Conservation (phyloP, 1,284 basidiomycete genomes). For the Violaceomyces palustris region DNA sequence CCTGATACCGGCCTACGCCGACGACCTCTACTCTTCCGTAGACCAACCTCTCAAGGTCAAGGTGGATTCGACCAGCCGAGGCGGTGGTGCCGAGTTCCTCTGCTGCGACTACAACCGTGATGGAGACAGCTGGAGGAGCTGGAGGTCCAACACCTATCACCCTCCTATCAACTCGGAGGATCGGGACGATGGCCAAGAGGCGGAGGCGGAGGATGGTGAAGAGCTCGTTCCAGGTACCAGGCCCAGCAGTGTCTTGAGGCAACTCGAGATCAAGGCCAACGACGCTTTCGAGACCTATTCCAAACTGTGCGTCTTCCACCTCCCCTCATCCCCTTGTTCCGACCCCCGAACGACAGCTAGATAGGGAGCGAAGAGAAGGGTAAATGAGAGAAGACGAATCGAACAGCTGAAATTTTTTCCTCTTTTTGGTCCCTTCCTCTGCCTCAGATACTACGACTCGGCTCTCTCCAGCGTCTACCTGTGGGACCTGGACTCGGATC, state of each 20-base stretch:
- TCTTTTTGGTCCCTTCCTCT: neutral
- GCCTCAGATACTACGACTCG: conserved; percentile 93
- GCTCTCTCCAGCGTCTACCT: conserved; percentile 96
- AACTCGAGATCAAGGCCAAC: conserved; percentile 87
- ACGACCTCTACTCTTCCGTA: conserved; percentile 88
- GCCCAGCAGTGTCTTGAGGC: conserved; percentile 76
- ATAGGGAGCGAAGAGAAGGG: too few relatives aligned
- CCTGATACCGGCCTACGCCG: conserved; percentile 75
- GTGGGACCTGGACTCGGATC: conserved; percentile 87
- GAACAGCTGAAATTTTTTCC: too few relatives aligned
- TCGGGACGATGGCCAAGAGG: neutral
- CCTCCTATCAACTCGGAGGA: conserved; percentile 64
- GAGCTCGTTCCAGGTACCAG: conserved; percentile 62
- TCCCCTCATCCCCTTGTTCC: neutral
- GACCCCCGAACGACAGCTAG: neutral
- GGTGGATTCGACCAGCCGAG: conserved; percentile 65
- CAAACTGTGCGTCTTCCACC: conserved; percentile 71
- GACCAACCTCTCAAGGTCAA: conserved; percentile 86
- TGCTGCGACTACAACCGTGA: conserved; percentile 97
- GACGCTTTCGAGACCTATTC: conserved; percentile 96
- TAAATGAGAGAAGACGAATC: too few relatives aligned
- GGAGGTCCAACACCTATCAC: conserved; percentile 94
- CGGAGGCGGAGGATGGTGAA: too few relatives aligned
- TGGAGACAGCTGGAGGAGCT: conserved; percentile 89
- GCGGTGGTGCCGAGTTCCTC: conserved; percentile 74